These are phyloP conservation scores for Piper betle DNA, from an alignment of 164 flowering plant species.

Conservation along the genomic window DNA sequence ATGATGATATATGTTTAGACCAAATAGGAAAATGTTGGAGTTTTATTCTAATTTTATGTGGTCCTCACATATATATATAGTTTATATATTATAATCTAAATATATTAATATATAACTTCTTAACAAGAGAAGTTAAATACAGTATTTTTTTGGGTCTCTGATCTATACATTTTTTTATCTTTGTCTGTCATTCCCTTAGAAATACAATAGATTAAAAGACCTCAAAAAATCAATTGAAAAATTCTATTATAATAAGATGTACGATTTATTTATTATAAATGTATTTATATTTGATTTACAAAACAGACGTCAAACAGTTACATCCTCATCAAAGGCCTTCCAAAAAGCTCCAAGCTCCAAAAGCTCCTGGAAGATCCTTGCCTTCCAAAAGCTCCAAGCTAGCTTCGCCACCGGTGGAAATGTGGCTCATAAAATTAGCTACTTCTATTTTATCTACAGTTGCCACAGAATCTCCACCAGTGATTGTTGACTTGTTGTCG, in stretches of 20 bases:
- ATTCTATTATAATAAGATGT: too few species aligned
- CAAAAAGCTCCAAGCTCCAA: slow-evolving; percentile 69
- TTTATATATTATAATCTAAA: too few species aligned
- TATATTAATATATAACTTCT: too few species aligned
- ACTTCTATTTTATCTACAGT: slow-evolving; percentile 73
- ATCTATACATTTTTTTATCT: too few species aligned
- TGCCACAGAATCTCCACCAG: slow-evolving; percentile 78
- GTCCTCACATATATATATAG: too few species aligned
- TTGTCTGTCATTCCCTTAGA: too few species aligned
- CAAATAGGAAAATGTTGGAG: too few species aligned
- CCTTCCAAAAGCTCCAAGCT: slow-evolving; percentile 76
- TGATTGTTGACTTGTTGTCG: slow-evolving; percentile 49
- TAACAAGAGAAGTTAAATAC: not conserved
- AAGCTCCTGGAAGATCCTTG: slow-evolving; percentile 67
- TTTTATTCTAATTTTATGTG: too few species aligned
- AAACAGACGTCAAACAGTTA: slow-evolving; percentile 20
- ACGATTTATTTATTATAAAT: too few species aligned
- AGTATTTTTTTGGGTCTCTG: too few species aligned
- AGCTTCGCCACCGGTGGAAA: slow-evolving; percentile 84
- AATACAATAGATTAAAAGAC: slow-evolving; percentile 1
- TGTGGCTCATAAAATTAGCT: slow-evolving; percentile 69
- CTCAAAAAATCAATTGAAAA: not conserved
- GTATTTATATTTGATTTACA: not conserved
- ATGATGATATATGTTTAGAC: too few species aligned
- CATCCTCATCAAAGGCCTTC: slow-evolving; percentile 66